phyloP scores from a whole-genome alignment of 345 rosid species.

The Lepidium sativum region DNA sequence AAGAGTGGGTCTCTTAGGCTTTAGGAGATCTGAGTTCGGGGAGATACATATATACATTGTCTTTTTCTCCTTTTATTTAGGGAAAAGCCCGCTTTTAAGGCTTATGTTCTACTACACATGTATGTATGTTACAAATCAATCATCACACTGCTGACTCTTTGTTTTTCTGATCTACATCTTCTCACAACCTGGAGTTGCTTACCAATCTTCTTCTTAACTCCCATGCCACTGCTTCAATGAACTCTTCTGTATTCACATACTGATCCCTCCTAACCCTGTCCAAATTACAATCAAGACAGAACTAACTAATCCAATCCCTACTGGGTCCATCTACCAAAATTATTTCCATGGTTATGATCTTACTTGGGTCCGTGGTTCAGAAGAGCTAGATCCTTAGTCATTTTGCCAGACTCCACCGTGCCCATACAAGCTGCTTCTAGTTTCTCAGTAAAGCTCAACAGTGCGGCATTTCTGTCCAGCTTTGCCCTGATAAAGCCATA shows the following conservation, averaged over 20 bases:
- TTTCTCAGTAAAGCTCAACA: slow-evolving; percentile 60
- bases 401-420: slow-evolving; percentile 65
- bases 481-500: slow-evolving; percentile 50
- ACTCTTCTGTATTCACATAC: slow-evolving; percentile 61
- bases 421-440: slow-evolving; percentile 70
- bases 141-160: not conserved
- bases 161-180: not conserved
- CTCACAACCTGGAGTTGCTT: slow-evolving; percentile 35
- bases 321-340: not conserved
- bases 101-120: not conserved
- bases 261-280: slow-evolving; percentile 43
- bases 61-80: not conserved
- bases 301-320: not conserved
- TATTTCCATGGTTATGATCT: not conserved
- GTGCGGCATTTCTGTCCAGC: slow-evolving; percentile 52
- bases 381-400: slow-evolving; percentile 80
- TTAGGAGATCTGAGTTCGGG: not conserved
- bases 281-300: not conserved
- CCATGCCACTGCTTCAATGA: slow-evolving; percentile 63
- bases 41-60: not conserved
- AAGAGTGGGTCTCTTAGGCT: not conserved
- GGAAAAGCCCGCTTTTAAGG: not conserved
- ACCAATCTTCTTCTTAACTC: slow-evolving; percentile 43
- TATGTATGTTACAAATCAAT: not conserved
- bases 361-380: slow-evolving; percentile 59